phyloP scores from a whole-genome alignment of 495 filamentous ascomycete genomes.

The Tuber magnatum region DNA sequence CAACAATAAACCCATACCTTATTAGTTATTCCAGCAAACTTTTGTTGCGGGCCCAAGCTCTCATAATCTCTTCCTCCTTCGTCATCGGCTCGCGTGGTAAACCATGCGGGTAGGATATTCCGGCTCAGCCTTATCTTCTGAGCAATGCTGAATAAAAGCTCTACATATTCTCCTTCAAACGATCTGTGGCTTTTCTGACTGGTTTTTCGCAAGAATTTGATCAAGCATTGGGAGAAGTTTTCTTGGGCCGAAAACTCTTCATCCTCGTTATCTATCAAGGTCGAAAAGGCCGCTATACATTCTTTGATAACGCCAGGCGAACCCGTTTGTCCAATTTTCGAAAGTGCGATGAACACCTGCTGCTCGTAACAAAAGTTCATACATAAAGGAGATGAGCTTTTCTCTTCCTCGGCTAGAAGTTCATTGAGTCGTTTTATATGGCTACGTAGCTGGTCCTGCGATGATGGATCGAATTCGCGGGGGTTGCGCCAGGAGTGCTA shows the following conservation, averaged over 20 bases:
- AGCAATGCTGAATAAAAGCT: constrained; percentile 85
- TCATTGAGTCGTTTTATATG: constrained; percentile 63
- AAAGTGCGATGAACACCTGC: constrained; percentile 78
- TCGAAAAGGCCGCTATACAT: constrained; percentile 76
- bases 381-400: constrained; percentile 80
- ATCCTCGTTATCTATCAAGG: constrained; percentile 89
- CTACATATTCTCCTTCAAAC: constrained; percentile 75
- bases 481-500: constrained; percentile 48
- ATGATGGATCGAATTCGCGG: constrained; percentile 48
- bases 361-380: constrained; percentile 73
- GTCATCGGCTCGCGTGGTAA: constrained; percentile 51
- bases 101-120: constrained; percentile 79
- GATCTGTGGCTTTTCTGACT: constrained; percentile 58
- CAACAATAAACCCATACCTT: constrained; percentile 45
- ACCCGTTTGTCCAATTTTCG: constrained; percentile 71
- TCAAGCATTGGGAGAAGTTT: constrained; percentile 73
- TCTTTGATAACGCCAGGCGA: constrained; percentile 76
- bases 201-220: constrained; percentile 64
- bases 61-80: constrained; percentile 45
- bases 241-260: constrained; percentile 83
- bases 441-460: constrained; percentile 48
- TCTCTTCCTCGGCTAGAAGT: constrained; percentile 80
- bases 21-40: constrained; percentile 76
- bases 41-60: constrained; percentile 49
- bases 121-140: constrained; percentile 90